Base-by-base conservation (phyloP, 1,284 basidiomycete genomes). In the Rhizopogon parksii region DNA sequence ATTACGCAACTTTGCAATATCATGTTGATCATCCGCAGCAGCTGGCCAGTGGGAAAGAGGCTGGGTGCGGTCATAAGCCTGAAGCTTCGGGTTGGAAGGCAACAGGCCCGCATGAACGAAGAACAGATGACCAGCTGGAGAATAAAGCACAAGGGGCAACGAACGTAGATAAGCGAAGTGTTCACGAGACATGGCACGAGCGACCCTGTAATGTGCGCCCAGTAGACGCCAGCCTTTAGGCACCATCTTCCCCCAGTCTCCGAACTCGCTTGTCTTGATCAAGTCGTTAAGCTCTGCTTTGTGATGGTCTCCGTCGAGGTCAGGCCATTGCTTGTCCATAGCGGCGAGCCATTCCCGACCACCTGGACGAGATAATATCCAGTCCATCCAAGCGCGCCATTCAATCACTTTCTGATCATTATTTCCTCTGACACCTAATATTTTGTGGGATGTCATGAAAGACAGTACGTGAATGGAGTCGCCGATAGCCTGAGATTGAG, bases 401-500 rank as follows among this genome's bases (percentile, higher is more conserved):
- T 92, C 87, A 36, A 95, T 76, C 46, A 93, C 80, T 56, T 78
- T 77, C 62, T 95, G 90, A 69, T 96, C 93, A 61, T 95, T 90
- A 64, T 96, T 96, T 0, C 93, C 93, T 39, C 93, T 80, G 4
- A 95, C 89, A n/a, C 89, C 91, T 24, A 74, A 74, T 27, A 85
- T 71, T 51, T 80, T 76, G 60, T 84, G 66, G 9, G 69, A 60
- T 2, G 81, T 69, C 74, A 93, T 76, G 67, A 79, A 89, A 14
- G 73, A 66, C 8, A 95, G 67, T n/a, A 88, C 76, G n/a, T 79
- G 71, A 50, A 85, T 68, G 0, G 88, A 87, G 15, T 80, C 78
- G n/a, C 70, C 52, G 49, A 74, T 24, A 6, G 21, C 21, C 21
- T 24, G 21, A 5, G 21, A 24, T 24, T 24, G 72, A 0, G 77